Evolutionary conservation across 176 grass and related monocot genomes (phyloP), one percentile per base, ranked within the genome.

Genomic region (Olyra latifolia): DNA sequence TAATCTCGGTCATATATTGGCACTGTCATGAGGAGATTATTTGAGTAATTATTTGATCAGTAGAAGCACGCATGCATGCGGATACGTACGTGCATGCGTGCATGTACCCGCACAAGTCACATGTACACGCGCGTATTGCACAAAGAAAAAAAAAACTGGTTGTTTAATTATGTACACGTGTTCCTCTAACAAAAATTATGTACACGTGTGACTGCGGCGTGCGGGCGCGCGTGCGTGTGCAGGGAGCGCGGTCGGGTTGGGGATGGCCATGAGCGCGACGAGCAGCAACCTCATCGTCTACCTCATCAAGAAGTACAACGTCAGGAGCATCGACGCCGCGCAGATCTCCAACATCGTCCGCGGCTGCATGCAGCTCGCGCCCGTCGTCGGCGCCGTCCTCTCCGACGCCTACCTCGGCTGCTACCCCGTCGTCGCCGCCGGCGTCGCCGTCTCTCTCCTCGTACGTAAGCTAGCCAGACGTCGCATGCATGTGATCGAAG

Each of bases 391-490:
- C 48, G 90, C 86, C 49, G 74, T 77, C 46, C 8, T 81, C 42
- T 82, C 87, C 27, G 91, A 93, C 12, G 91, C 87, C 28, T 93
- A 69, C 71, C 69, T 85, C 29, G 91, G 87, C 4, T 90, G 75
- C 66, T 93, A 74, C 63, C 80, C 87, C 12, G 43, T 92, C 23
- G 16, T 82, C 19, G 53, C 25, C 43, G 49, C 67, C 71, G 83
- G 64, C 68, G 11, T 48, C n/a, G 57, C 41, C 24, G 22, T 87
- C 46, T 50, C 49, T 4, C 75, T 89, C 10, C 62, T 87, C 43
- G 84, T 85, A n/a, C n/a, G n/a, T n/a, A n/a, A n/a, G n/a, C n/a
- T n/a, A n/a, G n/a, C n/a, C n/a, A n/a, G n/a, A n/a, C n/a, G n/a
- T n/a, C n/a, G n/a, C n/a, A n/a, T n/a, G n/a, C n/a, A n/a, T n/a